Base-by-base conservation (phyloP, 257 asterid genomes). In the Solanum chaucha region DNA sequence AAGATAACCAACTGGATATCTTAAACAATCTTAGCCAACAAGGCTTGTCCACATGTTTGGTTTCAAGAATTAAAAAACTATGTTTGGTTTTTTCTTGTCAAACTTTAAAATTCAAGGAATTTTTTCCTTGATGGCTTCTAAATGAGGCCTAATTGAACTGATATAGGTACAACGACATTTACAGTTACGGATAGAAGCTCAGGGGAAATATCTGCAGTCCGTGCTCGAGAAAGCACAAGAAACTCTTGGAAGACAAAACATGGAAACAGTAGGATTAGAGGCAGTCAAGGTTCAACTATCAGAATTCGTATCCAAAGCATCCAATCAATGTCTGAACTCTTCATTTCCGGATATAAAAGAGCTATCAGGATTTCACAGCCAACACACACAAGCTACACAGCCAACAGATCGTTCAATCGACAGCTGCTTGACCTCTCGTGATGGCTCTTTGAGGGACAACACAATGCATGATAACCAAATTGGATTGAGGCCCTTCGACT, bases 211-310 rank as follows among this genome's bases (percentile, higher is more conserved):
- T 87, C 88, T 95, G 85, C 98, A 96, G 90, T 88, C 93, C 12
- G 99, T 96, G 85, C 96, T 96, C 67, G 99, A 95, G 91, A 94
- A 94, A 85, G 98, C 98, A 82, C 98, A 96, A 78, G 98, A 95
- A 83, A 93, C 98, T 74, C 96, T 96, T 44, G 98, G 96, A 86
- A 92, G 91, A 70, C 98, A 95, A 88, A 92, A 94, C 92, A 38
- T 87, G 87, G 98, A 94, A 86, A 87, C 96, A 48, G 81, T 90
- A 61, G 94, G 94, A 87, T 88, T 94, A 84, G 98, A 96, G 88
- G 95, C 96, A 78, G 96, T 98, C 85, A 94, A 94, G 88, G 93
- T 92, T 89, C 98, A 93, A 89, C 80, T 96, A 84, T 95, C 98
- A 41, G 96, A 95, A 88, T 88, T 94, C 81, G 98, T 92, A 64